A percentile compares a stretch with the other conserved stretches of the same genome.
phyloP scores from a whole-genome alignment of 2,329 filamentous ascomycete species.

The Cladosporium sp. region DNA sequence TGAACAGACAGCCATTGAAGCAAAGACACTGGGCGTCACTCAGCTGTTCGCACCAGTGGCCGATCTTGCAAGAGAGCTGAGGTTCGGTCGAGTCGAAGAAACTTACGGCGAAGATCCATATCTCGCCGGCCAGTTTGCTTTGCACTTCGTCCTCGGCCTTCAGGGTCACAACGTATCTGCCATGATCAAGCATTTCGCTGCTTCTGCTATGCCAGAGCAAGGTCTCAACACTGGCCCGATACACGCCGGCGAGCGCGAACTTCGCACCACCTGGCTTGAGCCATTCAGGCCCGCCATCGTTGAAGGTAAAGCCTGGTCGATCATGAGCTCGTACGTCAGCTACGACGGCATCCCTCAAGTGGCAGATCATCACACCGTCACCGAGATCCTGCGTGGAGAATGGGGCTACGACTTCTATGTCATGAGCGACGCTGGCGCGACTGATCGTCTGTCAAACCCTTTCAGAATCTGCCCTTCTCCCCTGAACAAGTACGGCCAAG shows the following conservation, averaged over 20 bases:
- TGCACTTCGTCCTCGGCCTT: conserved; percentile 60
- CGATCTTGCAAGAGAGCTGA: conserved; percentile 69
- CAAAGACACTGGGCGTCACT: conserved; percentile 67
- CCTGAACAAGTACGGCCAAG: conserved; percentile 38
- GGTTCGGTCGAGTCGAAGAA: conserved; percentile 73
- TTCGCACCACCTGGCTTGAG: conserved; percentile 56
- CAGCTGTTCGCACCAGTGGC: conserved; percentile 71
- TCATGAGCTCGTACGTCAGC: conserved; percentile 73
- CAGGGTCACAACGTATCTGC: conserved; percentile 67
- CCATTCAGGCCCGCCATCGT: conserved; percentile 70
- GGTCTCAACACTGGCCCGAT: conserved; percentile 68
- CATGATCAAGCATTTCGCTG: conserved; percentile 75
- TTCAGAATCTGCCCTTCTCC: conserved; percentile 63
- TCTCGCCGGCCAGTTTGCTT: conserved; percentile 67
- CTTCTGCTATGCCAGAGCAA: conserved; percentile 68
- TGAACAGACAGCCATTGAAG: conserved; percentile 63
- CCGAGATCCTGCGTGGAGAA: conserved; percentile 68
- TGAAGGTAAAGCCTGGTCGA: conserved; percentile 64
- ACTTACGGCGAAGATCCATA: conserved; percentile 70
- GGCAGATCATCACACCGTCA: conserved; percentile 64
- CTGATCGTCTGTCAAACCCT: conserved; percentile 63
- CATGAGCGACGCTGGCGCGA: conserved; percentile 71
- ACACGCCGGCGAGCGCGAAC: conserved; percentile 56
- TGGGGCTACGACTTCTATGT: conserved; percentile 62
- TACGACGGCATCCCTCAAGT: conserved; percentile 71